Conservation (phyloP, 345 rosid genomes). For the Eucalyptus cladocalyx region DNA sequence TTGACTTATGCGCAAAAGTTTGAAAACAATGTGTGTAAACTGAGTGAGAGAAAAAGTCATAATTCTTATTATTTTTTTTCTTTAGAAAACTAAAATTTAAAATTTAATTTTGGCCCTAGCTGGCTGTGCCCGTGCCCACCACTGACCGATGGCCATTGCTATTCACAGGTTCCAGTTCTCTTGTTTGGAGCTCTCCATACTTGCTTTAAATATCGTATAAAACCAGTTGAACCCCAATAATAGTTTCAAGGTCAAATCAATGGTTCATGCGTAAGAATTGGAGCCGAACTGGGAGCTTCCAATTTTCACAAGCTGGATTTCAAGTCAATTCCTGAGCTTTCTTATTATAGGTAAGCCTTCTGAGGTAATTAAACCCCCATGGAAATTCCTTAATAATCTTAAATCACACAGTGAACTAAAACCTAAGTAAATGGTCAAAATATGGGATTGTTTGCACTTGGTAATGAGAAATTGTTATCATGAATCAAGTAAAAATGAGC, state of each 20-base stretch:
- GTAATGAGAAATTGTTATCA: neutral
- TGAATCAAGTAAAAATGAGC: neutral
- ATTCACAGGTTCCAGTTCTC: slow-evolving; percentile 20
- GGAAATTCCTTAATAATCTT: neutral
- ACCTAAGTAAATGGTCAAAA: neutral
- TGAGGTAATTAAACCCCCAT: neutral
- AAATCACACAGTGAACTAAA: neutral
- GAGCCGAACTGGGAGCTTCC: neutral
- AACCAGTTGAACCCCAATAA: neutral
- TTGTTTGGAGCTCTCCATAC: slow-evolving; percentile 41
- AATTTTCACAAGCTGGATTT: neutral
- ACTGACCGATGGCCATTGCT: neutral
- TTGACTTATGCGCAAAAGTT: neutral
- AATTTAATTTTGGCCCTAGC: neutral
- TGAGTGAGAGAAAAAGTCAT: neutral
- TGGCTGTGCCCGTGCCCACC: neutral
- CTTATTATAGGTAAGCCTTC: neutral
- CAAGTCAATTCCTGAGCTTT: neutral
- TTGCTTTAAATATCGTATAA: neutral
- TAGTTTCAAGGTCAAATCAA: neutral
- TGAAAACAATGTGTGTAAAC: neutral
- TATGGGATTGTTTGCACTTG: neutral
- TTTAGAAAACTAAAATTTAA: neutral
- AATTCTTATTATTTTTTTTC: neutral
- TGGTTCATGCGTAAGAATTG: neutral